Percentiles rank a stretch among this genome's conserved stretches.
Conservation (phyloP, 2,329 filamentous ascomycete species). For the Sodiomyces alkalinus region DNA sequence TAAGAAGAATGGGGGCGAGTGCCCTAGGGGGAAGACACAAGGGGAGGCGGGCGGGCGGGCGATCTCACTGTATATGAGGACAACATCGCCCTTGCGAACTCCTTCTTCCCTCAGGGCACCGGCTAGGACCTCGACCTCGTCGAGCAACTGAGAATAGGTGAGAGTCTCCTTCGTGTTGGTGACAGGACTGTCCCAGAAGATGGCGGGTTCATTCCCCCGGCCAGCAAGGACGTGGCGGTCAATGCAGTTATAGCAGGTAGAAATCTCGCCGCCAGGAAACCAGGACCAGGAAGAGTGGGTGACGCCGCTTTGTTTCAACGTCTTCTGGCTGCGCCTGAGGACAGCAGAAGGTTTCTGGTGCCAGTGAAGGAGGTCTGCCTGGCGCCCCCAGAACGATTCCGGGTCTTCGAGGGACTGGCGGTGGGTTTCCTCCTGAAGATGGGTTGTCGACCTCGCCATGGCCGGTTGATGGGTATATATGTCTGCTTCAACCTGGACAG, state of each 20-base stretch:
- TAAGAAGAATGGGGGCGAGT: not conserved
- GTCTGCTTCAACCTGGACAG: not conserved
- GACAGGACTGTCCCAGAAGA: conserved; percentile 81
- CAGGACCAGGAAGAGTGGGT: conserved; percentile 70
- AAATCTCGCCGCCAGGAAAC: conserved; percentile 82
- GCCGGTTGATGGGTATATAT: not conserved
- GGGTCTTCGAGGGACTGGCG: conserved; percentile 50
- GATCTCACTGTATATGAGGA: conserved; percentile 69
- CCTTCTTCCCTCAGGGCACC: conserved; percentile 72
- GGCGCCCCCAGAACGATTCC: conserved; percentile 57
- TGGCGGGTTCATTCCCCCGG: conserved; percentile 57
- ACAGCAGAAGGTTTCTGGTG: conserved; percentile 55
- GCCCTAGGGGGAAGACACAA: not conserved
- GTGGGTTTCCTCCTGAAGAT: conserved; percentile 36
- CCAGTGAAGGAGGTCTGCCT: conserved; percentile 68
- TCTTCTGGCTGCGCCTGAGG: conserved; percentile 46
- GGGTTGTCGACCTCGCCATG: conserved; percentile 10
- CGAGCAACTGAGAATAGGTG: conserved; percentile 61
- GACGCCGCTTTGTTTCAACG: conserved; percentile 38
- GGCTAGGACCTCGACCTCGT: conserved; percentile 69
- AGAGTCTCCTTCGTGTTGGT: conserved; percentile 55
- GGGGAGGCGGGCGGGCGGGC: not conserved
- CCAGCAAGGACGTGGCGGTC: conserved; percentile 76
- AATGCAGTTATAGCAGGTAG: conserved; percentile 82
- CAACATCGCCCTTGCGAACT: conserved; percentile 69